These are phyloP conservation scores for Apium graveolens DNA, from an alignment of 129 eudicot species.

Conservation along the genomic window DNA sequence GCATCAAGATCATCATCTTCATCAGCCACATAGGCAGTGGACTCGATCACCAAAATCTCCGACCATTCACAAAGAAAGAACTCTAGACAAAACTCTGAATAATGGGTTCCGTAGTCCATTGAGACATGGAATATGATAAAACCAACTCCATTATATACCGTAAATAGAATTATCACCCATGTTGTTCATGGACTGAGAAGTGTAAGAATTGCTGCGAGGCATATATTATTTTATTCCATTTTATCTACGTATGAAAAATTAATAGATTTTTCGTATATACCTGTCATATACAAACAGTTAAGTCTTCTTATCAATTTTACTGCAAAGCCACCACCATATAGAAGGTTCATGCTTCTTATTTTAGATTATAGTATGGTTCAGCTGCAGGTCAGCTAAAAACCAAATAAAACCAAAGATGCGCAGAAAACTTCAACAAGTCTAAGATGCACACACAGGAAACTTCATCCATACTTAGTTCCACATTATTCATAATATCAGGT, in stretches of 20 bases:
- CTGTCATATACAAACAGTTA: neutral
- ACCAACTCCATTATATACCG: neutral
- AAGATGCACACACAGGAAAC: too few relatives aligned
- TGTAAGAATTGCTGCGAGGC: neutral
- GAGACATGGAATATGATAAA: slow-evolving; percentile 33
- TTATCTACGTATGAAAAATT: neutral
- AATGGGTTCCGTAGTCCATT: slow-evolving; percentile 34
- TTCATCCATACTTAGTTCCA: too few relatives aligned
- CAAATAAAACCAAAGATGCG: neutral
- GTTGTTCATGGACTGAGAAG: neutral
- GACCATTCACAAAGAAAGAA: slow-evolving; percentile 21
- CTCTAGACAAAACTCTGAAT: slow-evolving; percentile 19
- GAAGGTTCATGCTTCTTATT: neutral
- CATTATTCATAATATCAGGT: too few relatives aligned
- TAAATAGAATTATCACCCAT: neutral
- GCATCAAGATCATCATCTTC: slow-evolving; percentile 31
- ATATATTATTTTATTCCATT: neutral
- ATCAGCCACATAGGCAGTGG: slow-evolving; percentile 30
- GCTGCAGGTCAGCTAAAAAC: neutral
- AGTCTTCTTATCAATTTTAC: neutral
- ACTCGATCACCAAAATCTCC: slow-evolving; percentile 33
- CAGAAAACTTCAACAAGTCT: neutral
- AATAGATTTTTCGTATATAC: neutral
- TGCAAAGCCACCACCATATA: neutral
- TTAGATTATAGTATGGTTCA: neutral